Evolutionary conservation across 2,329 filamentous ascomycete species (phyloP), one percentile per base, ranked within the genome.

Genomic region (Emericellopsis atlantica): DNA sequence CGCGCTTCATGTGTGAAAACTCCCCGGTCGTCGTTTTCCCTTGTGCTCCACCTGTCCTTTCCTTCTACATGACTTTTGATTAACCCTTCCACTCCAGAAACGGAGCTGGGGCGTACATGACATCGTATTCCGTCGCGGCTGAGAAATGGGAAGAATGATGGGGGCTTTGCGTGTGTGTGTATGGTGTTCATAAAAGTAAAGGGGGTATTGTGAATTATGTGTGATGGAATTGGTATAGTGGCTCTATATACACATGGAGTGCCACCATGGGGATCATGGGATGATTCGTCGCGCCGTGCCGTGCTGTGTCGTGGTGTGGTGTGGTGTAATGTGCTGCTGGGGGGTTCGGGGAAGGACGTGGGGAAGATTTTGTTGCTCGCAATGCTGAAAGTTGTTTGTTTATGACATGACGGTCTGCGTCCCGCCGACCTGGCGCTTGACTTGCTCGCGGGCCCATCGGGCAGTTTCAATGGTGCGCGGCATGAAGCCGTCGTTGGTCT

Each of bases 371-470:
- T 6, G 12, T 9, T 29, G 26, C 26, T 29, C 26, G 26, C 26
- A 29, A 29, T 12, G 16, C 37, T 16, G 6, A 21, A 34, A 18
- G 39, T 18, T 36, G 22, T 24, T 39, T 39, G 29, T 21, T 36
- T 72, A 65, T 41, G 66, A 59, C 70, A 77, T 76, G 51, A 72
- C 65, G 41, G 51, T 46, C 59, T 66, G 51, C 56, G 58, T 39
- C 48, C 74, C 74, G 44, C 74, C 72, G 40, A 80, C 65, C 64
- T 98, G 92, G 53, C 87, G 84, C 74, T 95, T 96, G 60, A 96
- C 89, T 61, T 95, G 88, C 65, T 96, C 92, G 45, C 90, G 83
- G 47, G 92, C 89, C 92, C 92, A 98, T 53, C 90, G 84, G 57
- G 92, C 92, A 37, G 92, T 96, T 49, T 95, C 87, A 49, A 92